Evolutionary conservation across 2,329 filamentous ascomycete genomes (phyloP).

Genomic region (Colletotrichum falcatum): DNA sequence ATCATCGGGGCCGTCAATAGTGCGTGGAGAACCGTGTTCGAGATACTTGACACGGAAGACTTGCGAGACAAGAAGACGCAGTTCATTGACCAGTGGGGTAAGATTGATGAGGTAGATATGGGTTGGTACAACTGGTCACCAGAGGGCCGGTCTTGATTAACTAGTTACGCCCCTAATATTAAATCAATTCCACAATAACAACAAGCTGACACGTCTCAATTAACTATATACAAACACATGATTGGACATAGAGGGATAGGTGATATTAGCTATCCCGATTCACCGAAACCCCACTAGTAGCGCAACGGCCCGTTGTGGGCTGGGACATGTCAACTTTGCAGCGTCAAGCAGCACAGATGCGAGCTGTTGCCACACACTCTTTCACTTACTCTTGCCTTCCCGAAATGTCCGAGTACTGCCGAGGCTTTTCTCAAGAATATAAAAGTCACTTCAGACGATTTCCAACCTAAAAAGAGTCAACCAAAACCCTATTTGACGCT

Average conservation of each 20-base stretch:
- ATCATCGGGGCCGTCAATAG: slow-evolving; percentile 46
- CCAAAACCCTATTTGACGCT: not conserved
- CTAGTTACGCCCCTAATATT: not conserved
- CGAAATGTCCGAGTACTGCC: not conserved
- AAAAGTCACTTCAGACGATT: not conserved
- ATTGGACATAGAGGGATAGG: not conserved
- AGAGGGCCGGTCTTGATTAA: slow-evolving; percentile 11
- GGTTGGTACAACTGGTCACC: slow-evolving; percentile 44
- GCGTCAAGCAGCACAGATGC: not conserved
- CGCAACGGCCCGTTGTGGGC: too few species aligned
- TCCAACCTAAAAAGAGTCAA: not conserved
- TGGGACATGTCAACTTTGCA: not conserved
- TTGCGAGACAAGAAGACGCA: slow-evolving; percentile 42
- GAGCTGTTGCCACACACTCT: not conserved
- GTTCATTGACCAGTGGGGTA: slow-evolving; percentile 41
- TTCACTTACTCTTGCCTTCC: not conserved
- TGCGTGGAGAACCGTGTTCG: slow-evolving; percentile 44
- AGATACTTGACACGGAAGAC: slow-evolving; percentile 42
- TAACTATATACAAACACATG: not conserved
- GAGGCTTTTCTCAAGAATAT: not conserved
- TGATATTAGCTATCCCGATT: slow-evolving; percentile 25
- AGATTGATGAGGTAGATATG: slow-evolving; percentile 44
- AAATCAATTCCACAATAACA: too few species aligned
- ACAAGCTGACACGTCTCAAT: not conserved
- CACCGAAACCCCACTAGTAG: not conserved